Conservation (phyloP, 306 rosid genomes). For the Begonia loranthoides region DNA sequence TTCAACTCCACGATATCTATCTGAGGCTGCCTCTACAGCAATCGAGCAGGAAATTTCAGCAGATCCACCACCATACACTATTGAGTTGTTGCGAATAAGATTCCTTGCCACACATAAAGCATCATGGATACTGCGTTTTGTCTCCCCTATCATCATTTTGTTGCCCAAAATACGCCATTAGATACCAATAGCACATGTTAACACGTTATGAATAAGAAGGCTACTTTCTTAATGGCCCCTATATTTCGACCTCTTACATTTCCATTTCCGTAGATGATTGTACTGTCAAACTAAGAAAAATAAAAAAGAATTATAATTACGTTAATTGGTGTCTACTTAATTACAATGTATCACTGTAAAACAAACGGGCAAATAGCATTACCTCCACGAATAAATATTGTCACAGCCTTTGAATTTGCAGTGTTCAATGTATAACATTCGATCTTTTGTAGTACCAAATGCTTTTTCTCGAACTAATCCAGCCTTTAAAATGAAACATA, state of each 20-base stretch:
- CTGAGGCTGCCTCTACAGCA: conserved; percentile 92
- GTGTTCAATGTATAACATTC: conserved; percentile 93
- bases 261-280: too few relatives aligned
- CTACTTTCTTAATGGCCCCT: too few relatives aligned
- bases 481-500: conserved; percentile 33
- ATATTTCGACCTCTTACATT: too few relatives aligned
- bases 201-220: too few relatives aligned
- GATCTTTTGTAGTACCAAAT: conserved; percentile 93
- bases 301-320: too few relatives aligned
- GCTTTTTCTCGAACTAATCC: conserved; percentile 89
- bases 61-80: conserved; percentile 97
- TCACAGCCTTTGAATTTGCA: conserved; percentile 96
- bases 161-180: conserved; percentile 43
- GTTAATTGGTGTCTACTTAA: too few relatives aligned
- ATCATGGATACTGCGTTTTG: conserved; percentile 93
- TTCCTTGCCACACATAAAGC: conserved; percentile 95
- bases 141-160: conserved; percentile 98
- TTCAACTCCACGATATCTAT: conserved; percentile 84
- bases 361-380: not conserved
- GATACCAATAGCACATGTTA: not conserved
- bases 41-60: conserved; percentile 84
- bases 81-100: conserved; percentile 91
- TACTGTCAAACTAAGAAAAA: too few relatives aligned
- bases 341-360: too few relatives aligned
- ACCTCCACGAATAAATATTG: conserved; percentile 93